Percentiles rank a stretch among this genome's conserved stretches.
Conservation (phyloP, 768 basidiomycete species). For the Boletus edulis region DNA sequence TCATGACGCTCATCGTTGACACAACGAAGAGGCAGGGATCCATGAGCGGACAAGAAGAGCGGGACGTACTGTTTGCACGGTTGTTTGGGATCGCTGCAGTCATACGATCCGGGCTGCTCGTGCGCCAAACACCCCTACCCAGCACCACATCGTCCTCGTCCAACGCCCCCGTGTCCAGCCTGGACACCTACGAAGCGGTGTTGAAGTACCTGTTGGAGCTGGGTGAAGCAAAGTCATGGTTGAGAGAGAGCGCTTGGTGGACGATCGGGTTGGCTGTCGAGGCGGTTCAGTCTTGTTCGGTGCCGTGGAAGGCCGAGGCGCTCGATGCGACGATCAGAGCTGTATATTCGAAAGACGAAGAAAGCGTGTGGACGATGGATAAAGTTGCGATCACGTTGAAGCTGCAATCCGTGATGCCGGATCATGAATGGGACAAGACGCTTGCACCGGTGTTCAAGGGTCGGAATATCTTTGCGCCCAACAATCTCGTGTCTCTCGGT, state of each 20-base stretch:
- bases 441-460: constrained; percentile 77
- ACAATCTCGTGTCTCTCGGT: constrained; percentile 74
- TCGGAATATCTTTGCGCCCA: constrained; percentile 59
- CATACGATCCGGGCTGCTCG: constrained; percentile 80
- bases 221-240: constrained; percentile 85
- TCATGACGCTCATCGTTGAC: constrained; percentile 72
- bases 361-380: constrained; percentile 74
- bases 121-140: constrained; percentile 55
- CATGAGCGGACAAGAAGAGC: constrained; percentile 88
- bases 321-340: constrained; percentile 46
- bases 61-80: constrained; percentile 89
- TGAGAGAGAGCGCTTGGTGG: constrained; percentile 92
- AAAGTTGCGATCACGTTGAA: constrained; percentile 80
- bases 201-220: constrained; percentile 61
- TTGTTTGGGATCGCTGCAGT: constrained; percentile 87
- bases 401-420: constrained; percentile 59
- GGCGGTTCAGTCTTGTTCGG: constrained; percentile 52
- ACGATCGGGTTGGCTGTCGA: constrained; percentile 64
- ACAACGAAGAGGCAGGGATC: constrained; percentile 69
- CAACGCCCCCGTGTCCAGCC: constrained; percentile 51
- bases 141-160: constrained; percentile 42
- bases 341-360: constrained; percentile 40
- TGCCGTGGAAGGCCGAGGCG: constrained; percentile 71
- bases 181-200: constrained; percentile 56
- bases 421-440: constrained; percentile 63